Evolutionary conservation across 176 grass and related monocot genomes (phyloP), one percentile per base, ranked within the genome.

Genomic region (Sorghum bicolor): DNA sequence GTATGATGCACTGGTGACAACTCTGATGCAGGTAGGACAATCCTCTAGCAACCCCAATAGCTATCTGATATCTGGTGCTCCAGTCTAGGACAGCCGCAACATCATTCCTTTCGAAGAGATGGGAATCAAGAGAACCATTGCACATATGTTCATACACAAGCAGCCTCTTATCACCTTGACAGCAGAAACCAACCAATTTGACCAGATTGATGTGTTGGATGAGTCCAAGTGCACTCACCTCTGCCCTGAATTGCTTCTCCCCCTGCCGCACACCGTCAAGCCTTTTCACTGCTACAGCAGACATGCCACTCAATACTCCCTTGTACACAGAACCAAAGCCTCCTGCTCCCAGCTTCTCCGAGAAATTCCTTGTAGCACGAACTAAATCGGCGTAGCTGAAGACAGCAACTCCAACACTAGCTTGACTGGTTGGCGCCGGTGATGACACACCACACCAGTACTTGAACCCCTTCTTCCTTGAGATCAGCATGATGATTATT

Each of bases 201-300:
- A 70, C 67, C 67, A 70, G 5, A 38, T 70, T 41, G 22, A 70
- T 41, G n/a, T 70, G 67, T 26, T 70, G 67, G 67, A 70, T 70
- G 22, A 41, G 37, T 14, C 67, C 37, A 25, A 70, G 67, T 15
- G 37, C 20, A 6, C 67, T 39, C 67, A 41, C 37, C 37, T 70
- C 67, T 3, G 67, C 67, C 67, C 37, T 70, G 67, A 70, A 70
- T 15, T 70, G 67, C 37, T 70, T 70, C 37, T 70, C 67, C 2
- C 67, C 67, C 37, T 41, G 67, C 2, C 37, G 9, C 2, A 22
- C 37, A 15, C 67, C 38, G 4, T 70, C 37, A 12, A 70, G 67
- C 67, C 38, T 70, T 15, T 70, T 70, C 11, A 70, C 37, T 0
- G 67, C 67, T 3, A 70, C 37, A 2, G 10, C 8, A 14, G 67